phyloP scores from a whole-genome alignment of 768 basidiomycete genomes.

The Kwoniella sp. region DNA sequence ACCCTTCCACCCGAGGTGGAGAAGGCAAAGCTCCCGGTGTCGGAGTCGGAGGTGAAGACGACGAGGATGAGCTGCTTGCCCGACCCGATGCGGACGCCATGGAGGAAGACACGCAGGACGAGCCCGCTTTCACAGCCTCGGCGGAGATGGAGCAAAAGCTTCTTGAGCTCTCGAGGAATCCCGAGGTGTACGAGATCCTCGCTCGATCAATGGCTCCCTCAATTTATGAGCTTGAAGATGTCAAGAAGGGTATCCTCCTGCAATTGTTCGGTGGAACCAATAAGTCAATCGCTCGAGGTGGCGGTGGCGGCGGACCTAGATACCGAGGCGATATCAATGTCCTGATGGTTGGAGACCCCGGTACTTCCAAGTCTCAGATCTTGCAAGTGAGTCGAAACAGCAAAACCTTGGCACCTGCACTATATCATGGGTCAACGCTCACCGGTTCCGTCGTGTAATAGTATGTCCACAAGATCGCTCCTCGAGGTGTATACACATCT shows the following conservation, averaged over 20 bases:
- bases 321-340: slow-evolving; percentile 99
- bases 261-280: slow-evolving; percentile 98
- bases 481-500: slow-evolving; percentile 94
- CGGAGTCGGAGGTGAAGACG: slow-evolving; percentile 68
- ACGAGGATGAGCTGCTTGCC: slow-evolving; percentile 63
- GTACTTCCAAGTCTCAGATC: slow-evolving; percentile 98
- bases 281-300: slow-evolving; percentile 88
- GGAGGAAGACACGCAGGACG: slow-evolving; percentile 56
- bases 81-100: slow-evolving; percentile 37
- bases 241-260: slow-evolving; percentile 95
- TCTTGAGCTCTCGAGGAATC: slow-evolving; percentile 68
- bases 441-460: slow-evolving; percentile 53
- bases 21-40: slow-evolving; percentile 69
- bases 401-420: not conserved
- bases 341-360: slow-evolving; percentile 94
- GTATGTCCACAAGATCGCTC: slow-evolving; percentile 99
- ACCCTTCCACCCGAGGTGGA: slow-evolving; percentile 68
- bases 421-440: not conserved
- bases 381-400: slow-evolving; percentile 66
- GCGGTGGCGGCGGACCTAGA: slow-evolving; percentile 91
- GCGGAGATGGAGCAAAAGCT: slow-evolving; percentile 81
- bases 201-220: slow-evolving; percentile 85
- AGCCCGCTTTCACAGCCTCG: slow-evolving; percentile 48
- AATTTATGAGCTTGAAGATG: slow-evolving; percentile 98
- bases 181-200: slow-evolving; percentile 84